Evolutionary conservation across 345 rosid genomes (phyloP), one percentile per base, ranked within the genome.

Genomic region (Aquilaria malaccensis): DNA sequence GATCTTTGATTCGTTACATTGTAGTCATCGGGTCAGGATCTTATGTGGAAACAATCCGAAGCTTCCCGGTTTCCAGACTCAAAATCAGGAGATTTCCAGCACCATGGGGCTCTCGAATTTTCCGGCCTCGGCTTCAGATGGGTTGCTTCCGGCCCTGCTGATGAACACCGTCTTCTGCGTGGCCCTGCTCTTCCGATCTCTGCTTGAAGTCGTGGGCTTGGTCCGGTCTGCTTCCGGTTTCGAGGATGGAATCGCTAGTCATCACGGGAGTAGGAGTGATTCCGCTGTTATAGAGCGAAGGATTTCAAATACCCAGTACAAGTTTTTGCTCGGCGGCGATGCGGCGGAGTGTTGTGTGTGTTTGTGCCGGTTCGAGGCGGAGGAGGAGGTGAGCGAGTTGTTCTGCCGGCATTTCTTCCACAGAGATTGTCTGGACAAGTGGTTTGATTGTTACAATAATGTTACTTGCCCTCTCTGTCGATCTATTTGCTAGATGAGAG

Each of bases 351-450:
- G 98, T 66, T 81, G 92, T 72, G 95, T 88, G 49, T 91, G 98
- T 68, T 72, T 91, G 10, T 75, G 79, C 70, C 74, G 85, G 77
- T 92, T 83, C 70, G 79, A 82, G 64, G 87, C 70, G 33, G 89
- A 86, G 51, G 95, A 88, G 53, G 87, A 92, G 76, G 91, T 86
- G 69, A 86, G 89, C 64, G 91, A 86, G 70, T 68, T 92, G 71
- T 74, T 79, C 56, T 92, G 98, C 85, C 82, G 79, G 83, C 98
- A 92, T 76, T 83, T 79, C 81, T 88, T 86, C 71, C 96, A 88
- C 82, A 85, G 67, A 72, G 69, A 63, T 55, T 88, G 96, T 60
- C 56, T 91, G 48, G 85, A 91, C 65, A 83, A 80, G 59, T 92
- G 92, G 98, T 78, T 91, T 74, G 71, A 74, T 58, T 37, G 43